phyloP scores from a whole-genome alignment of 345 rosid species.

The Murraya paniculata region DNA sequence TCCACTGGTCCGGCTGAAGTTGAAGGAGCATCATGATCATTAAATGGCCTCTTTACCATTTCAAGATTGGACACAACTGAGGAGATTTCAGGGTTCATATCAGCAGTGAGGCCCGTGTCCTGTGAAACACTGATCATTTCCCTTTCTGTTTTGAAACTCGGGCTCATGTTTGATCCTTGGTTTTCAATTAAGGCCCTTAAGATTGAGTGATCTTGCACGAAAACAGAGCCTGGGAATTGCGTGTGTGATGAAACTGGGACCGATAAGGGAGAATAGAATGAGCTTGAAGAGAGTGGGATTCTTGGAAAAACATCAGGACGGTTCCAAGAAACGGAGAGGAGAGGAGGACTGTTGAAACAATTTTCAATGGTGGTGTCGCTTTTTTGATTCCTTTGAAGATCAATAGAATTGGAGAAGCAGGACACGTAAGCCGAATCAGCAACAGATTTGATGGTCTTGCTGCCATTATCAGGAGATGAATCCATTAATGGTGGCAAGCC shows the following conservation, averaged over 20 bases:
- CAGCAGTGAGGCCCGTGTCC: constrained; percentile 50
- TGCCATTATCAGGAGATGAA: constrained; percentile 32
- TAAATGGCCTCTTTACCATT: constrained; percentile 38
- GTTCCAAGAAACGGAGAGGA: constrained; percentile 22
- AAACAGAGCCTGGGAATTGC: constrained; percentile 34
- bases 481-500: constrained; percentile 68
- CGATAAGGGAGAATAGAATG: constrained; percentile 36
- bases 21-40: constrained; percentile 51
- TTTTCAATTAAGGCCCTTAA: constrained; percentile 48
- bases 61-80: constrained; percentile 48
- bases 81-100: constrained; percentile 55
- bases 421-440: constrained; percentile 56
- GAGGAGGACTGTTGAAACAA: constrained; percentile 33
- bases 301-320: constrained; percentile 23
- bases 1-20: constrained; percentile 42
- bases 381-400: constrained; percentile 33
- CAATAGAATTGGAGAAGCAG: constrained; percentile 69
- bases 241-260: constrained; percentile 21
- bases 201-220: constrained; percentile 46
- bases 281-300: constrained; percentile 27
- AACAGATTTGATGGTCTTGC: constrained; percentile 27
- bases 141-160: constrained; percentile 37
- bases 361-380: constrained; percentile 9
- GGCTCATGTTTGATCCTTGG: constrained; percentile 30
- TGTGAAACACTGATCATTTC: constrained; percentile 48